A percentile compares a stretch with the other conserved stretches of the same genome.
These are phyloP conservation scores for Hygrophorus russula DNA, from an alignment of 768 basidiomycete species.

Conservation along the genomic window DNA sequence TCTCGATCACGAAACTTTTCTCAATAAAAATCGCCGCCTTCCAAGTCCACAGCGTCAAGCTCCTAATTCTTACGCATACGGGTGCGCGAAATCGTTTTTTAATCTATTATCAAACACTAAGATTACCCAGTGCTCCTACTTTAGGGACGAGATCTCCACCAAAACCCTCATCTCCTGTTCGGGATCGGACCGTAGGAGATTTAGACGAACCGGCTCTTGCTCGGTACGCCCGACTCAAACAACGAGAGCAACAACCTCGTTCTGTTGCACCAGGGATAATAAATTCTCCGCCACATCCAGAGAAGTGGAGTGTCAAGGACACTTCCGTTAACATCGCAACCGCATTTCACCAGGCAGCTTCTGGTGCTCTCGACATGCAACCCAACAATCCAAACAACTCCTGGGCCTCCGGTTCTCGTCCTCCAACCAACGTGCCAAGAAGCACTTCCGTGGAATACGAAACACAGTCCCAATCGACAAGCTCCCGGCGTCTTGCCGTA, in stretches of 20 bases:
- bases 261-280: slow-evolving; percentile 31
- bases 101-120: slow-evolving; percentile 11
- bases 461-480: slow-evolving; percentile 44
- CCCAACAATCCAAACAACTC: slow-evolving; percentile 44
- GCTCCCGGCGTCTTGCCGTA: slow-evolving; percentile 45
- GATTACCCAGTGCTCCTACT: slow-evolving; percentile 52
- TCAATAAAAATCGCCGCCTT: slow-evolving; percentile 44
- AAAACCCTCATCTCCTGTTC: slow-evolving; percentile 31
- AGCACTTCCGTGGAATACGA: slow-evolving; percentile 79
- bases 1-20: slow-evolving; percentile 71
- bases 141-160: slow-evolving; percentile 48
- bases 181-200: slow-evolving; percentile 23
- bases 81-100: slow-evolving; percentile 30
- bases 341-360: slow-evolving; percentile 67
- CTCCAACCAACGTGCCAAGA: slow-evolving; percentile 41
- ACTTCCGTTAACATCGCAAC: slow-evolving; percentile 82
- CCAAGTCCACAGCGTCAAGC: slow-evolving; percentile 28
- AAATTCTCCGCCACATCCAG: slow-evolving; percentile 43
- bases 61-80: slow-evolving; percentile 60
- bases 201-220: slow-evolving; percentile 29
- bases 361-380: slow-evolving; percentile 27
- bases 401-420: slow-evolving; percentile 55
- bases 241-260: slow-evolving; percentile 26
- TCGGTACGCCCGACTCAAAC: slow-evolving; percentile 32
- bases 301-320: slow-evolving; percentile 66